Evolutionary conservation across 2,329 filamentous ascomycete genomes (phyloP).

Genomic region (Alternaria arborescens): DNA sequence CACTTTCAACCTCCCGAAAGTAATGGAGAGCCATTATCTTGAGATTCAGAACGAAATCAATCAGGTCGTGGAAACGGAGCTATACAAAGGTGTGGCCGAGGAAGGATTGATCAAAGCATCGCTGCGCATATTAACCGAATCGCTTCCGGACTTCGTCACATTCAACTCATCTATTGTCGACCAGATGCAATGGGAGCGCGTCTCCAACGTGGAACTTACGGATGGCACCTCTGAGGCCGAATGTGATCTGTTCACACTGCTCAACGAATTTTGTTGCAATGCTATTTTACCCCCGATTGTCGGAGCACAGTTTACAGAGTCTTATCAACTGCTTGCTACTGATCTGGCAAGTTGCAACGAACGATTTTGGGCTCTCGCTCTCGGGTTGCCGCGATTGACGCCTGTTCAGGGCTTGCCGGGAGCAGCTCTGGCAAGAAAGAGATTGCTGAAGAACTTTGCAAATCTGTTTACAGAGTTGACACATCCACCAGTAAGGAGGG

Average conservation of each 20-base stretch:
- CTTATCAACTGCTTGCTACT: slow-evolving; percentile 53
- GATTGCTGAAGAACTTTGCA: slow-evolving; percentile 39
- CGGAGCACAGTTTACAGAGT: slow-evolving; percentile 62
- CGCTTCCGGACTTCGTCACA: slow-evolving; percentile 66
- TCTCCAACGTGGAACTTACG: slow-evolving; percentile 55
- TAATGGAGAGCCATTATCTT: slow-evolving; percentile 29
- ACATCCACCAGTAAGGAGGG: slow-evolving; percentile 37
- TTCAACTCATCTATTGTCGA: slow-evolving; percentile 68
- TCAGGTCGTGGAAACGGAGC: slow-evolving; percentile 49
- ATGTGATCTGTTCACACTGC: slow-evolving; percentile 53
- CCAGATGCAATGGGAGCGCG: slow-evolving; percentile 69
- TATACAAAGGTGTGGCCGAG: slow-evolving; percentile 60
- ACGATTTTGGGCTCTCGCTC: slow-evolving; percentile 62
- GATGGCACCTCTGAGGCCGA: slow-evolving; percentile 60
- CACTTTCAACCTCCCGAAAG: slow-evolving; percentile 39
- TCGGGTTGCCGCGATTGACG: slow-evolving; percentile 64
- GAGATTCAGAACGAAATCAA: slow-evolving; percentile 41
- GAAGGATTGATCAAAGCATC: slow-evolving; percentile 48
- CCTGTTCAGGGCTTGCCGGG: slow-evolving; percentile 59
- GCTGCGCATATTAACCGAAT: slow-evolving; percentile 43
- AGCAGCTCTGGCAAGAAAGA: slow-evolving; percentile 46
- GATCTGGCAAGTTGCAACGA: slow-evolving; percentile 66
- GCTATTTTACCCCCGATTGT: slow-evolving; percentile 58
- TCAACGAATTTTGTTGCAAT: slow-evolving; percentile 66
- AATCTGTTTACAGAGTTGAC: slow-evolving; percentile 40